Percentiles rank a stretch among this genome's conserved stretches.
Conservation (phyloP, 73 alveolate genomes). For the Breviolum minutum region DNA sequence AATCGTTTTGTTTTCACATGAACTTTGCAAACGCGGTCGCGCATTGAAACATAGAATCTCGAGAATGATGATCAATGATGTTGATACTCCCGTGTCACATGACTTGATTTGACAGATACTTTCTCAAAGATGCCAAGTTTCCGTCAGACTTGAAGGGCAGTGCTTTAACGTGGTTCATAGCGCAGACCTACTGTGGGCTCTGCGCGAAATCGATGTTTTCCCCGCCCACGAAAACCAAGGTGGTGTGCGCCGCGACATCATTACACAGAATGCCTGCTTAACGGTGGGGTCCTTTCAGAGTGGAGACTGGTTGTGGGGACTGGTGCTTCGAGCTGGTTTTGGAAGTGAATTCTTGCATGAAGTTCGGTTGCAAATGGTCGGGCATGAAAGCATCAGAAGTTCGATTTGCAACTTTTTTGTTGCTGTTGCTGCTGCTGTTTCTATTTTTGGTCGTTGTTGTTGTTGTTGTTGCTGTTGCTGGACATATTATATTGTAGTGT, state of each 20-base stretch:
- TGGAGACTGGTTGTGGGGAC: background rate
- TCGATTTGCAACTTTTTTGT: background rate
- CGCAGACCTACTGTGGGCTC: no score
- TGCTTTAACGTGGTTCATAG: no score
- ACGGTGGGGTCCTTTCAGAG: background rate
- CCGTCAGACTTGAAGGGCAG: no score
- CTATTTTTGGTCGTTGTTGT: background rate
- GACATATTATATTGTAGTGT: no score
- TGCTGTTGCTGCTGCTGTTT: background rate
- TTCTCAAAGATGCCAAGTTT: no score
- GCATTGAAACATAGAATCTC: no score
- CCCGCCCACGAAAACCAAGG: background rate
- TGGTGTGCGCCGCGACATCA: background rate
- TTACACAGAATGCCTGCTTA: background rate
- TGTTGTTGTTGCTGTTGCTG: background rate
- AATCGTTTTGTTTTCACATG: no score
- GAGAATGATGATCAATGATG: background rate
- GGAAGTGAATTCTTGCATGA: background rate
- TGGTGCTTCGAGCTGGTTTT: background rate
- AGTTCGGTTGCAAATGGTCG: background rate
- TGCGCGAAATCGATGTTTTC: no score
- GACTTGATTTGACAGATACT: no score
- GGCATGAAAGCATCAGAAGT: background rate
- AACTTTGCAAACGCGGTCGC: no score
- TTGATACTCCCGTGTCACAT: no score